phyloP scores from a whole-genome alignment of 179 eudicot species.

The Spergularia azorica region DNA sequence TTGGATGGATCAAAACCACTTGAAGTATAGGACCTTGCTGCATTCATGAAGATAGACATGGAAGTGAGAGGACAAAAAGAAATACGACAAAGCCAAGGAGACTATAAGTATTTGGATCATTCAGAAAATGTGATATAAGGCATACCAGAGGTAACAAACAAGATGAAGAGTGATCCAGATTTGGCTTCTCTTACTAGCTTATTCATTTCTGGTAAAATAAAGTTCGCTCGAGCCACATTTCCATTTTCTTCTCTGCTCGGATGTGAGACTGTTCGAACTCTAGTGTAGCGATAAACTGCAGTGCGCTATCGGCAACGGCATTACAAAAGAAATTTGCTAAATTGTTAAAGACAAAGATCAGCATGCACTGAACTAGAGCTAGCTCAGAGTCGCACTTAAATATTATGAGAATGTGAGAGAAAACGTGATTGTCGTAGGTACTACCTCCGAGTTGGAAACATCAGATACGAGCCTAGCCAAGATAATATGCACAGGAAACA shows the following conservation, averaged over 20 bases:
- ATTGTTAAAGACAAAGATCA: slow-evolving; percentile 14
- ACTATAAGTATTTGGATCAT: slow-evolving; percentile 18
- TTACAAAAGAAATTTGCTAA: slow-evolving; percentile 26
- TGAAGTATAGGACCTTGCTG: slow-evolving; percentile 53
- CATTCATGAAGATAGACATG: slow-evolving; percentile 22
- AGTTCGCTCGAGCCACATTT: slow-evolving; percentile 52
- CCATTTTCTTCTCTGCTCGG: slow-evolving; percentile 48
- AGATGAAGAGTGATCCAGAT: slow-evolving; percentile 62
- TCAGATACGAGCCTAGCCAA: slow-evolving; percentile 66
- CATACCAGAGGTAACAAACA: slow-evolving; percentile 86
- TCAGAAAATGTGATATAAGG: slow-evolving; percentile 12
- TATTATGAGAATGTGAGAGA: slow-evolving; percentile 1
- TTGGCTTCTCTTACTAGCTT: slow-evolving; percentile 69
- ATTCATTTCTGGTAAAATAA: slow-evolving; percentile 81
- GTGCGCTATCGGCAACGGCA: slow-evolving; percentile 61
- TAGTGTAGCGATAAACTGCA: slow-evolving; percentile 76
- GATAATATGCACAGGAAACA: slow-evolving; percentile 64
- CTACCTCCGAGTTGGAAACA: slow-evolving; percentile 54
- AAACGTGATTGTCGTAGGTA: slow-evolving; percentile 16
- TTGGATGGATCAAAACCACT: slow-evolving; percentile 37
- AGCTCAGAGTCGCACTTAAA: not conserved
- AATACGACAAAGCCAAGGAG: slow-evolving; percentile 13
- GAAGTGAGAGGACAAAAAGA: not conserved
- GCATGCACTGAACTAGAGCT: slow-evolving; percentile 9
- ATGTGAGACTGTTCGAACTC: slow-evolving; percentile 53